Percentiles rank a stretch among this genome's conserved stretches.
Conservation (phyloP, 371 early-diverging fungal genomes). For the Mucor mucedo region DNA sequence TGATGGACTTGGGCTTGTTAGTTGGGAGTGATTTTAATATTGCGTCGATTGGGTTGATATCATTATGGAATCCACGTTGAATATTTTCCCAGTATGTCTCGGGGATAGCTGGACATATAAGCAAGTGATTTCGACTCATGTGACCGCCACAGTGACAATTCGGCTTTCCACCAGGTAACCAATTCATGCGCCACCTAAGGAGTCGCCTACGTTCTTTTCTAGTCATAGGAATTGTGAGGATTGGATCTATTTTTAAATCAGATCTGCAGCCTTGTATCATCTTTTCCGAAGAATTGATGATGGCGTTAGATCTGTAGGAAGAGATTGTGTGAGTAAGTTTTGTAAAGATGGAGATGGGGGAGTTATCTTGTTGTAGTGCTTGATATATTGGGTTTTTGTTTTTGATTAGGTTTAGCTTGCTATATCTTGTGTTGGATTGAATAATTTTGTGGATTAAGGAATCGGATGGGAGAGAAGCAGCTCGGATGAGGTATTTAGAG, state of each 20-base stretch:
- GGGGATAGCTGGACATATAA: slow-evolving; percentile 4
- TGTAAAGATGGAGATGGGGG: neutral
- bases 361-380: neutral
- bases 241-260: slow-evolving; percentile 2
- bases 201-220: slow-evolving; percentile 12
- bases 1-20: too few species aligned
- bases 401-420: neutral
- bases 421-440: neutral
- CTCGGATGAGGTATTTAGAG: neutral
- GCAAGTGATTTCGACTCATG: slow-evolving; percentile 3
- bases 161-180: slow-evolving; percentile 14
- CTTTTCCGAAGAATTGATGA: too few species aligned
- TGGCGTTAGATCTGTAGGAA: neutral
- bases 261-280: too few species aligned
- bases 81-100: neutral
- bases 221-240: slow-evolving; percentile 6
- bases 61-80: too few species aligned
- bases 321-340: neutral
- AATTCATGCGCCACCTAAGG: slow-evolving; percentile 17
- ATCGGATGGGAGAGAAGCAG: neutral
- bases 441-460: neutral
- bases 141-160: slow-evolving; percentile 12
- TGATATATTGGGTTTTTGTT: neutral
- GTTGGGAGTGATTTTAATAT: too few species aligned
- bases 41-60: too few species aligned